Evolutionary conservation across 1,284 basidiomycete species (phyloP).

Genomic region (Fomitopsis schrenkii): DNA sequence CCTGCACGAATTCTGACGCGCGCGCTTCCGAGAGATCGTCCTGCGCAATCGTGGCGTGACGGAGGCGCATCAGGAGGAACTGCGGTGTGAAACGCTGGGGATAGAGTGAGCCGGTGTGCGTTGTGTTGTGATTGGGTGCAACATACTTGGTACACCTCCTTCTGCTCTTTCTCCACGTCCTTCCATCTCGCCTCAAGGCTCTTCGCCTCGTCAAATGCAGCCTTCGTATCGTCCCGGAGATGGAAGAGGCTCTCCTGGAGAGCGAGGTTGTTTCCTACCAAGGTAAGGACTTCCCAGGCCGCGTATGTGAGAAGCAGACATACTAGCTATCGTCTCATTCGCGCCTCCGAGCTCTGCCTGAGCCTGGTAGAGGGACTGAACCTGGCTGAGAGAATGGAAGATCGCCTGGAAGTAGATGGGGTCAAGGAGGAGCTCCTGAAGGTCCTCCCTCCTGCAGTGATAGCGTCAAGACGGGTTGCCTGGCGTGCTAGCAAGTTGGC

Average conservation of each 20-base stretch:
- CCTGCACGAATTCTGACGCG: conserved; percentile 76
- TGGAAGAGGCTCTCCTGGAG: conserved; percentile 71
- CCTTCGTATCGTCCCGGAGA: conserved; percentile 76
- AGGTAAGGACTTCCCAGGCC: neutral
- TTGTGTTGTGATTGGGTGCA: neutral
- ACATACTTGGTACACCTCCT: conserved; percentile 80
- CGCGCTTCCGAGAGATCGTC: conserved; percentile 84
- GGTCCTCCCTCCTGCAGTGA: conserved; percentile 65
- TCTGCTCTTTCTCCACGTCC: conserved; percentile 82
- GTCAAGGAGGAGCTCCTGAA: conserved; percentile 84
- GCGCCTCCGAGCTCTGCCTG: conserved; percentile 76
- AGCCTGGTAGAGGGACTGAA: conserved; percentile 69
- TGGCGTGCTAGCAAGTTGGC: conserved; percentile 15
- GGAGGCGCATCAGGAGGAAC: conserved; percentile 81
- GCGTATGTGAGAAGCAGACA: conserved; percentile 26
- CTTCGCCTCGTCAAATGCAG: conserved; percentile 82
- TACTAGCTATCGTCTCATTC: conserved; percentile 83
- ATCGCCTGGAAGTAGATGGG: conserved; percentile 83
- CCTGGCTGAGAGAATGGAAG: conserved; percentile 73
- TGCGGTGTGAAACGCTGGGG: conserved; percentile 76
- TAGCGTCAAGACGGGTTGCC: neutral
- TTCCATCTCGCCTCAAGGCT: conserved; percentile 77
- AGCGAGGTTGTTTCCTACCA: conserved; percentile 67
- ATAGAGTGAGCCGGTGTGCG: neutral
- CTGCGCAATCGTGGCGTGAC: conserved; percentile 83